Evolutionary conservation across 495 filamentous ascomycete genomes (phyloP), one percentile per base, ranked within the genome.

Genomic region (Xylaria castorea): DNA sequence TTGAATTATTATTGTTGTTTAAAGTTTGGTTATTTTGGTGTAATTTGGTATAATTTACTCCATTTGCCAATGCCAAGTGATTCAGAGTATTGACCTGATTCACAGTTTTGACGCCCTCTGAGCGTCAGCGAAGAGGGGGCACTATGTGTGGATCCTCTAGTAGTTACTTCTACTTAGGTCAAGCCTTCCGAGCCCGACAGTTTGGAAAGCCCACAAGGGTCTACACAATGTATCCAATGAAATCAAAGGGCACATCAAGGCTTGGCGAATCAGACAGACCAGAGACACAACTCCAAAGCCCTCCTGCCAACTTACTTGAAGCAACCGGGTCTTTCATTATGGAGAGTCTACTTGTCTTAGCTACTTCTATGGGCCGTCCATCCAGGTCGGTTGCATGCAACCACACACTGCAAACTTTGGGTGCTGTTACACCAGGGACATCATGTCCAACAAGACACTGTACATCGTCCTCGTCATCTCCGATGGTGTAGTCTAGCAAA

Each of bases 131-230:
- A n/a, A n/a, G n/a, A n/a, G n/a, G n/a, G n/a, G n/a, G n/a, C n/a
- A n/a, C n/a, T n/a, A n/a, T n/a, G n/a, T n/a, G n/a, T n/a, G n/a
- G n/a, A n/a, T n/a, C n/a, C n/a, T n/a, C n/a, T n/a, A n/a, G n/a
- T 25, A 27, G 11, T 32, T 38, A 61, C 58, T 61, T 12, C 34
- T 38, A 12, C 34, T 3, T 18, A 22, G 58, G 8, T 50, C 42
- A 76, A 72, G 69, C 66, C 74, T 63, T n/a, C 65, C 60, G 64
- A 72, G 77, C 81, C 81, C 81, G 81, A 82, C 79, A 77, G 79
- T 69, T 53, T 74, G 81, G 81, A 64, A 78, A 36, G n/a, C 22
- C 73, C 68, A 75, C 78, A 63, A 70, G 48, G 51, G 57, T 68
- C 53, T 38, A 20, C 22, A 34, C n/a, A 1, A 61, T 11, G 58